These are phyloP conservation scores for Drechmeria coniospora DNA, from an alignment of 2,329 filamentous ascomycete species.

Conservation along the genomic window DNA sequence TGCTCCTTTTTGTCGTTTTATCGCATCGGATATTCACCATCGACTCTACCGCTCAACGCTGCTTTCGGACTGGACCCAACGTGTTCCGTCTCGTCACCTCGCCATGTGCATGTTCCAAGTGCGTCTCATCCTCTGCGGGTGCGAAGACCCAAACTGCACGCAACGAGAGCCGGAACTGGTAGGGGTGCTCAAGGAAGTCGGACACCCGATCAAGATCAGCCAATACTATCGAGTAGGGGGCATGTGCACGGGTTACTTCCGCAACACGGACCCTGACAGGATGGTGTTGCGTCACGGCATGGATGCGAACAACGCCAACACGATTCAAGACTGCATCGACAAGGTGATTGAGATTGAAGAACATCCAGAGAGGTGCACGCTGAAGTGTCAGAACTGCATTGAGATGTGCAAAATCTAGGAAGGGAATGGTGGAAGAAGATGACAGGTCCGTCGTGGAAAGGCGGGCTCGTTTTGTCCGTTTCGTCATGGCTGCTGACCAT, in stretches of 20 bases:
- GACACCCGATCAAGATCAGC: constrained; percentile 1
- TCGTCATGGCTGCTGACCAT: too few relatives aligned
- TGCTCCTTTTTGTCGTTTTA: too few relatives aligned
- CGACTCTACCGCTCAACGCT: too few relatives aligned
- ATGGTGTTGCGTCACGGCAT: constrained; percentile 3
- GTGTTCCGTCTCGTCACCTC: not conserved
- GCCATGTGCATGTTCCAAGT: constrained; percentile 3
- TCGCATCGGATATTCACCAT: too few relatives aligned
- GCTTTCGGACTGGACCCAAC: too few relatives aligned
- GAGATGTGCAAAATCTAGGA: not conserved
- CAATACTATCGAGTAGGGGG: constrained; percentile 1
- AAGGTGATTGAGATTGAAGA: constrained; percentile 1
- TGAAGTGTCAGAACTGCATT: not conserved
- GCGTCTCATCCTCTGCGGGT: constrained; percentile 3
- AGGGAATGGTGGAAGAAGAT: too few relatives aligned
- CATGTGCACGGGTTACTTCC: constrained; percentile 3
- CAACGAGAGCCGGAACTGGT: constrained; percentile 1
- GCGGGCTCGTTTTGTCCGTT: too few relatives aligned
- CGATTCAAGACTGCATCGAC: constrained; percentile 4
- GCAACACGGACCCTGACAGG: constrained; percentile 2
- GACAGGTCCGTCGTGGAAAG: too few relatives aligned
- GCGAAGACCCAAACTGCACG: constrained; percentile 2
- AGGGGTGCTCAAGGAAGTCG: not conserved
- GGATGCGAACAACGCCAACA: constrained; percentile 3
- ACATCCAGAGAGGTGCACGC: not conserved